Conservation (phyloP, 805 yeast genomes). For the Myxozyma neglecta region DNA sequence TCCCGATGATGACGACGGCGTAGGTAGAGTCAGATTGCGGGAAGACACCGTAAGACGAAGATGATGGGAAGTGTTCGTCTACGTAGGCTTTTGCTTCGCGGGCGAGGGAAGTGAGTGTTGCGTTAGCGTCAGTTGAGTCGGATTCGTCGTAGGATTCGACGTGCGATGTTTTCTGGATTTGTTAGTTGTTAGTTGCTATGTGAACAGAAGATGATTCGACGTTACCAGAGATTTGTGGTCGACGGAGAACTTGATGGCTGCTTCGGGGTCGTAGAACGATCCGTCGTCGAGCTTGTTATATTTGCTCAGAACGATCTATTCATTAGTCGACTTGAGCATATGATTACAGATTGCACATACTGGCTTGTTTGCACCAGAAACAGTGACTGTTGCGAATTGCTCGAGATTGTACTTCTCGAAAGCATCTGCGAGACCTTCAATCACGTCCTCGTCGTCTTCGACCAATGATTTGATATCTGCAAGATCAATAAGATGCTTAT, state of each 20-base stretch:
- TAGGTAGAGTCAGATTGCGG: slow-evolving; percentile 39
- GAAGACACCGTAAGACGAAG: slow-evolving; percentile 49
- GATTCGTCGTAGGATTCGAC: slow-evolving; percentile 48
- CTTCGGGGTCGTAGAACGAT: slow-evolving; percentile 53
- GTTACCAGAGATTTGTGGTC: slow-evolving; percentile 46
- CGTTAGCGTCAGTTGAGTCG: too few species aligned
- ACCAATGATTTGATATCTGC: slow-evolving; percentile 48
- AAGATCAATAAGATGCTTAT: slow-evolving; percentile 24
- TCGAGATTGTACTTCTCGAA: slow-evolving; percentile 46
- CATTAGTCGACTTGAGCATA: background rate
- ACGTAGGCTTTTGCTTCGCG: slow-evolving; percentile 50
- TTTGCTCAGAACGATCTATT: slow-evolving; percentile 47
- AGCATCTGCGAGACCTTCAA: slow-evolving; percentile 39
- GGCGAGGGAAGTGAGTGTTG: slow-evolving; percentile 32
- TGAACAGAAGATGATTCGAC: background rate
- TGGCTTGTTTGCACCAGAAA: slow-evolving; percentile 35
- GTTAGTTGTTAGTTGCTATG: background rate
- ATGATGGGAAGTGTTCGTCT: slow-evolving; percentile 65
- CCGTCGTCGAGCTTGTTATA: slow-evolving; percentile 51
- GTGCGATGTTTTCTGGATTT: slow-evolving; percentile 50
- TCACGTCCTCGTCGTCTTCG: slow-evolving; percentile 43
- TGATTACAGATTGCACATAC: background rate
- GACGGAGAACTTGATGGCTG: slow-evolving; percentile 54
- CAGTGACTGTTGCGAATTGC: slow-evolving; percentile 42
- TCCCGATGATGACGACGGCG: slow-evolving; percentile 64